Evolutionary conservation across 73 alveolate genomes (phyloP).

Genomic region (Loxodes magnus): DNA sequence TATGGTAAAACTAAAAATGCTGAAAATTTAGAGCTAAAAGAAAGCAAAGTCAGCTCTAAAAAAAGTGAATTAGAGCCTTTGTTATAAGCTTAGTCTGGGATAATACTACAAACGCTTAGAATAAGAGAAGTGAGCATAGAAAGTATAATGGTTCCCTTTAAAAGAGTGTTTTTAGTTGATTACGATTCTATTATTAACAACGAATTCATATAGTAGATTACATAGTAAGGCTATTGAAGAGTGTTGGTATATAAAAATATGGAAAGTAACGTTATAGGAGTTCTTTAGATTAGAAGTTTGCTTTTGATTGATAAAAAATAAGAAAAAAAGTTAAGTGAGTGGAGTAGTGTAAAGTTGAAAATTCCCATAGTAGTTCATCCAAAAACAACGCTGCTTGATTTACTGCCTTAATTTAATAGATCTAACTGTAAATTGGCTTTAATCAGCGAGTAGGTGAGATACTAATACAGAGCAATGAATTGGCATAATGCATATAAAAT

Average conservation of each 20-base stretch:
- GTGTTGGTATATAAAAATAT: slow-evolving; percentile 32
- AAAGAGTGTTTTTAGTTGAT: slow-evolving; percentile 20
- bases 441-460: too few relatives aligned
- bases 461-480: too few relatives aligned
- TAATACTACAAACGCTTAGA: slow-evolving; percentile 36
- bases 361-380: too few relatives aligned
- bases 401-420: too few relatives aligned
- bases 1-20: slow-evolving; percentile 20
- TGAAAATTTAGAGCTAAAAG: slow-evolving; percentile 7
- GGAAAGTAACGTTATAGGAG: slow-evolving; percentile 25
- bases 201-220: slow-evolving; percentile 15
- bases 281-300: too few relatives aligned
- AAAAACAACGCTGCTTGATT: too few relatives aligned
- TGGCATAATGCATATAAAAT: too few relatives aligned
- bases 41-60: background rate
- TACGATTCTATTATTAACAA: slow-evolving; percentile 19
- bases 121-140: slow-evolving; percentile 16
- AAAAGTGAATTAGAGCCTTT: slow-evolving; percentile 27
- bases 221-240: slow-evolving; percentile 22
- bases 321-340: too few relatives aligned
- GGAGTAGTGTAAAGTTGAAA: too few relatives aligned
- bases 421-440: too few relatives aligned
- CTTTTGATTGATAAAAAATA: too few relatives aligned
- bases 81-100: slow-evolving; percentile 24
- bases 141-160: slow-evolving; percentile 20